Conservation (phyloP, 495 filamentous ascomycete genomes). For the Penicillium antarcticum region DNA sequence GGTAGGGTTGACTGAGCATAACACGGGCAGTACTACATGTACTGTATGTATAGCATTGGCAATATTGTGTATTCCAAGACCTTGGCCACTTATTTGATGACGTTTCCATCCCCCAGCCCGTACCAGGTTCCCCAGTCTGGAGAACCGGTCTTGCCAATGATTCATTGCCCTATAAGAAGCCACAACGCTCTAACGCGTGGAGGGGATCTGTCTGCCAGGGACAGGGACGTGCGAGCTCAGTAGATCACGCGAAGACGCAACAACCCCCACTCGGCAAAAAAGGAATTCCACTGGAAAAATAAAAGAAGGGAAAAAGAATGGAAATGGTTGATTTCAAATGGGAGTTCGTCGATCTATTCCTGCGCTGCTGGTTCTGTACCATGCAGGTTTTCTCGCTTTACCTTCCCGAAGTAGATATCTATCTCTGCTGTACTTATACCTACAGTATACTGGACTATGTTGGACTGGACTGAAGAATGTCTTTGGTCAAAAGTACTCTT, state of each 20-base stretch:
- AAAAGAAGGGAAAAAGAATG: constrained; percentile 13
- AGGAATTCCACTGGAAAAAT: constrained; percentile 21
- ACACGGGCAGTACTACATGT: no score
- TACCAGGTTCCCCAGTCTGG: constrained; percentile 1
- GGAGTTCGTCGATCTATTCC: constrained; percentile 8
- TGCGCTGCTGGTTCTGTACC: constrained; percentile 2
- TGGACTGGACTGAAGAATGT: no score
- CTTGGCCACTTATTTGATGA: neutral
- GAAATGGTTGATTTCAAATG: constrained; percentile 7
- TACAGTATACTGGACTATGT: no score
- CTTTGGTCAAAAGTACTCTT: no score
- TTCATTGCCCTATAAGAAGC: neutral
- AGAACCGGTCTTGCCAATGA: constrained; percentile 3
- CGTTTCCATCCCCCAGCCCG: neutral
- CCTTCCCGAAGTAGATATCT: neutral
- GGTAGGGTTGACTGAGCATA: no score
- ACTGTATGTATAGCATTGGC: no score
- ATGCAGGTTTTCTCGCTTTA: constrained; percentile 2
- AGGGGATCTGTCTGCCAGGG: constrained; percentile 17
- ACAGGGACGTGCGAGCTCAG: constrained; percentile 21
- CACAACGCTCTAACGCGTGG: neutral
- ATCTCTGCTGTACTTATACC: neutral
- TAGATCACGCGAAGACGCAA: constrained; percentile 19
- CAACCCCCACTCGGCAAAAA: neutral
- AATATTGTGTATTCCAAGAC: no score